Base-by-base conservation (phyloP, 495 filamentous ascomycete genomes). In the Aspergillus olivimuriae region DNA sequence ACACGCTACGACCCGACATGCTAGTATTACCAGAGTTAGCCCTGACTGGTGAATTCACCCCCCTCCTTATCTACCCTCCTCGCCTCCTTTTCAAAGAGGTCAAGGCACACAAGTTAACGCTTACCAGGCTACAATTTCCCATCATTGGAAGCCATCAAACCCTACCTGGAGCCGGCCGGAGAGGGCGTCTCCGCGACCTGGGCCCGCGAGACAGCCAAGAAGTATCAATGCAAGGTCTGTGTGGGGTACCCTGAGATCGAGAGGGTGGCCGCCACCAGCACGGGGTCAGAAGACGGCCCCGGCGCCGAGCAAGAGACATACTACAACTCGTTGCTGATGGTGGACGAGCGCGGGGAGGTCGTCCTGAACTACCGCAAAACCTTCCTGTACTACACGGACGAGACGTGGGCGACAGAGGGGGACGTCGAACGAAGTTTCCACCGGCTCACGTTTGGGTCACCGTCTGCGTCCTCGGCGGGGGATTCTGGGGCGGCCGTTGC, bases 341-440 rank as follows among this genome's bases (percentile, higher is more conserved):
- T 96, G n/a, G 79, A 82, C 45, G 70, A 78, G 9, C 59, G 72
- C 1, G 92, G 94, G 11, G 69, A 83, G 34, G 77, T 84, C 0
- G 57, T 95, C 24, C 76, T 74, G 30, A 85, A 95, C 66, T 95
- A 95, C 61, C 83, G 92, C 51, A 98, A 98, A 60, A 72, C 71
- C 17, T 90, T 90, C 51, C 75, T 98, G 43, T 97, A 91, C 62
- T 86, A 86, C 65, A 92, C 88, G 1, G 91, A 97, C 56, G 88
- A 89, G 55, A 86, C 81, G 0, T 98, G 92, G 92, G 89, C 91
- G 1, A 60, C 73, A 2, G 90, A 95, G 64, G 87, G 87, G 9
- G 57, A 63, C 15, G 64, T 69, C 4, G 82, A 82, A 12, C 88
- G 61, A 39, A 61, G 67, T 4, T 71, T 63, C 31, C 52, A 58